These are phyloP conservation scores for Pseudogymnoascus sp. DNA, from an alignment of 2,329 filamentous ascomycete species.

Conservation along the genomic window DNA sequence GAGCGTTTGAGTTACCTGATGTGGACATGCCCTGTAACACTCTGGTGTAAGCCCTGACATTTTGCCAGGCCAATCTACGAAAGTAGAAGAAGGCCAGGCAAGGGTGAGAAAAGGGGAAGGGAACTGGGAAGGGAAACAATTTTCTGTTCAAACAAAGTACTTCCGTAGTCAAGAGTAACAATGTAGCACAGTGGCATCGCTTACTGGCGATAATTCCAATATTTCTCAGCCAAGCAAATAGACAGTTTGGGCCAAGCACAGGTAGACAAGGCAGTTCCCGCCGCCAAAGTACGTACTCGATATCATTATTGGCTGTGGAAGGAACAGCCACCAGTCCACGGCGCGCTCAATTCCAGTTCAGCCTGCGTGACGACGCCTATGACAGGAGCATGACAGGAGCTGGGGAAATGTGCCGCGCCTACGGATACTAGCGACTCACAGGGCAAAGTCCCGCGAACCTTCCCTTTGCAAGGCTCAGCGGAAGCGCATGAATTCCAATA, in stretches of 20 bases:
- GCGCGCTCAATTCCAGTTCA: not conserved
- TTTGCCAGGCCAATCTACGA: not conserved
- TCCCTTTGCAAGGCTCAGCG: not conserved
- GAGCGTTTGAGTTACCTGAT: not conserved
- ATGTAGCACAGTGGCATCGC: not conserved
- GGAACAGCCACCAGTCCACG: not conserved
- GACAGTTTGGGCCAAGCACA: not conserved
- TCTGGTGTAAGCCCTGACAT: not conserved
- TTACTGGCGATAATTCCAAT: not conserved
- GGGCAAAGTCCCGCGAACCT: not conserved
- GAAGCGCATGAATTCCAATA: constrained; percentile 6
- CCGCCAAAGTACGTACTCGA: not conserved
- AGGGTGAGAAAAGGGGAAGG: not conserved
- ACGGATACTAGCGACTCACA: constrained; percentile 1
- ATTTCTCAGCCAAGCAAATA: not conserved
- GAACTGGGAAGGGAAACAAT: not conserved
- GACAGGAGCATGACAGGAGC: not conserved
- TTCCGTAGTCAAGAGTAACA: not conserved
- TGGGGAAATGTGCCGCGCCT: not conserved
- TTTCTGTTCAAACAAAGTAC: not conserved
- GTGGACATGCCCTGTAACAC: not conserved
- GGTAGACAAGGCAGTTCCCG: not conserved
- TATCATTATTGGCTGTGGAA: not conserved
- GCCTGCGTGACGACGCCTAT: not conserved
- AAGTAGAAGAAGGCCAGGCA: not conserved